Evolutionary conservation across 2,329 filamentous ascomycete genomes (phyloP).

Genomic region (Pyrenochaeta sp.): DNA sequence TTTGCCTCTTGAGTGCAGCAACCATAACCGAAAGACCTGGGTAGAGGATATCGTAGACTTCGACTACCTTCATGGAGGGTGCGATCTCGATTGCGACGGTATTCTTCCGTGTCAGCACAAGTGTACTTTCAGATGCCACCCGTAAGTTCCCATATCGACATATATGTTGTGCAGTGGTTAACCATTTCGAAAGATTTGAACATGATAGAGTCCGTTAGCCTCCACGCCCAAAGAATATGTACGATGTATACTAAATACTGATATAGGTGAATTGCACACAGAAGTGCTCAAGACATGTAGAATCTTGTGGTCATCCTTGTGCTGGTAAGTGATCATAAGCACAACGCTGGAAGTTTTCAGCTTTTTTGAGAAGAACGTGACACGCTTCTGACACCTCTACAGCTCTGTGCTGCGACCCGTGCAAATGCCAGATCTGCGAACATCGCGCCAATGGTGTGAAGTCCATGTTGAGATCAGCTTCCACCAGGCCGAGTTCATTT

Average conservation of each 20-base stretch:
- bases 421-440: conserved; percentile 40
- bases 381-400: conserved; percentile 1
- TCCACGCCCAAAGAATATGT: conserved; percentile 34
- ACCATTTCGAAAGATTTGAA: conserved; percentile 29
- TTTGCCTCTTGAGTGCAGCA: conserved; percentile 70
- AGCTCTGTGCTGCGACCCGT: conserved; percentile 39
- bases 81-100: conserved; percentile 35
- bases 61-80: conserved; percentile 41
- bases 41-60: conserved; percentile 54
- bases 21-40: conserved; percentile 63
- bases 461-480: conserved; percentile 32
- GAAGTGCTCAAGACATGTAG: conserved; percentile 30
- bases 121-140: conserved; percentile 46
- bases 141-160: conserved; percentile 19
- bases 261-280: conserved; percentile 43
- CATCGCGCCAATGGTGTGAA: conserved; percentile 30
- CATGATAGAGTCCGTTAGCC: conserved; percentile 27
- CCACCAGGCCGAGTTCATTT: conserved; percentile 6
- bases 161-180: background rate
- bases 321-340: conserved; percentile 12
- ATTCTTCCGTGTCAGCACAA: conserved; percentile 43
- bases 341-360: background rate
- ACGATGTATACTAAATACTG: no score
- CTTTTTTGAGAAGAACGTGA: background rate
- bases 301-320: conserved; percentile 42